Evolutionary conservation across 805 yeast genomes (phyloP), one percentile per base, ranked within the genome.

Genomic region (Nakazawaea peltata): DNA sequence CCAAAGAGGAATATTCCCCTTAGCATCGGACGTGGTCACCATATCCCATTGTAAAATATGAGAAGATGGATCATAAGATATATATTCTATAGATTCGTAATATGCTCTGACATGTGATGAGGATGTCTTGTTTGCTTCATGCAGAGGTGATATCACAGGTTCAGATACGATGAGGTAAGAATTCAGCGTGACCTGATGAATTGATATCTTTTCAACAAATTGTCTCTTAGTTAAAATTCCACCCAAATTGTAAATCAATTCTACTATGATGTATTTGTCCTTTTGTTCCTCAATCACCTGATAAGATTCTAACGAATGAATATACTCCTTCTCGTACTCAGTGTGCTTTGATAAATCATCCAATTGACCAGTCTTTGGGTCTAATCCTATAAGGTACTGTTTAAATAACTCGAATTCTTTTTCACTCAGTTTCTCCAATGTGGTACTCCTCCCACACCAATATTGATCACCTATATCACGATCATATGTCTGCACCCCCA

Each of bases 1-100:
- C 56, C 60, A 60, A 33, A 55, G 51, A 6, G 68, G 68, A 5
- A 63, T 56, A 31, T 50, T 49, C 1, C 69, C 69, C 26, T 65
- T 64, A 16, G 64, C 59, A 41, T 63, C 64, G 36, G 62, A 54
- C 6, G 51, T 39, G 1, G 67, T 60, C 19, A 56, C 50, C 67
- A 63, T 63, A 4, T 40, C 41, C 69, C 69, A 63, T 21, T 46
- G 51, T 6, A 51, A 32, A 12, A 35, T 19, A 7, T 30, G 37
- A 1, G 44, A 40, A 7, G 28, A 23, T 26, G 29, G 35, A 33
- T 50, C 41, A 38, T 49, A 54, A 26, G 43, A 42, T 25, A 61
- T 39, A 11, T 52, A 38, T 41, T 63, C 69, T 8, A 63, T 55
- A 14, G 63, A 55, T 16, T 49, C 47, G 40, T 62, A 63, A n/a